Evolutionary conservation across 2,329 filamentous ascomycete genomes (phyloP).

Genomic region (Pseudogymnoascus sp.): DNA sequence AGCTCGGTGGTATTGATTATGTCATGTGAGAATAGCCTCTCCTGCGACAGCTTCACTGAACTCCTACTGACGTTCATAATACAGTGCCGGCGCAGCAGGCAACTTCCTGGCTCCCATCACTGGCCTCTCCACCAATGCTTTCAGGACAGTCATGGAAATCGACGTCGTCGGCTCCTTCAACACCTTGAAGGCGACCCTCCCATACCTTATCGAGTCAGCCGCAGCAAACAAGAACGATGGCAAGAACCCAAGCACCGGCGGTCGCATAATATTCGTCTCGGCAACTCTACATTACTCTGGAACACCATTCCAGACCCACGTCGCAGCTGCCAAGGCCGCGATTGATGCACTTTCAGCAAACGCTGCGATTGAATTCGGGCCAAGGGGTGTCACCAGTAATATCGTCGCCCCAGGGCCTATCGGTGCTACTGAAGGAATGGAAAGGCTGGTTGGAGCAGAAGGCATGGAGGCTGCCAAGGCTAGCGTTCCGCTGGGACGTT

Average conservation of each 20-base stretch:
- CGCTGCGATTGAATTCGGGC: conserved; percentile 82
- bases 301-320: conserved; percentile 77
- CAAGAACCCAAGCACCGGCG: conserved; percentile 53
- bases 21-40: conserved; percentile 58
- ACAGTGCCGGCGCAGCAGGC: conserved; percentile 82
- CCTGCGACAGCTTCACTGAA: background rate
- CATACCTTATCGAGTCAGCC: conserved; percentile 70
- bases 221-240: conserved; percentile 49
- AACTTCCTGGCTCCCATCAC: conserved; percentile 88
- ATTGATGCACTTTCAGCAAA: conserved; percentile 77
- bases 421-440: conserved; percentile 72
- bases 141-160: conserved; percentile 94
- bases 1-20: conserved; percentile 84
- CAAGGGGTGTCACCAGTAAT: conserved; percentile 78
- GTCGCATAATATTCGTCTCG: conserved; percentile 82
- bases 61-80: background rate
- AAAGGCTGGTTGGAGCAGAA: conserved; percentile 39
- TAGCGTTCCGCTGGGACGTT: conserved; percentile 62
- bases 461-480: conserved; percentile 24
- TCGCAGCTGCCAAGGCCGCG: conserved; percentile 83
- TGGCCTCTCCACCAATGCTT: conserved; percentile 76
- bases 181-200: conserved; percentile 84
- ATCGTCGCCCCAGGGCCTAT: conserved; percentile 85
- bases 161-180: conserved; percentile 92
- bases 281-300: conserved; percentile 89